Evolutionary conservation across 768 basidiomycete species (phyloP), one percentile per base, ranked within the genome.

Genomic region (Lactarius pseudohatsudake): DNA sequence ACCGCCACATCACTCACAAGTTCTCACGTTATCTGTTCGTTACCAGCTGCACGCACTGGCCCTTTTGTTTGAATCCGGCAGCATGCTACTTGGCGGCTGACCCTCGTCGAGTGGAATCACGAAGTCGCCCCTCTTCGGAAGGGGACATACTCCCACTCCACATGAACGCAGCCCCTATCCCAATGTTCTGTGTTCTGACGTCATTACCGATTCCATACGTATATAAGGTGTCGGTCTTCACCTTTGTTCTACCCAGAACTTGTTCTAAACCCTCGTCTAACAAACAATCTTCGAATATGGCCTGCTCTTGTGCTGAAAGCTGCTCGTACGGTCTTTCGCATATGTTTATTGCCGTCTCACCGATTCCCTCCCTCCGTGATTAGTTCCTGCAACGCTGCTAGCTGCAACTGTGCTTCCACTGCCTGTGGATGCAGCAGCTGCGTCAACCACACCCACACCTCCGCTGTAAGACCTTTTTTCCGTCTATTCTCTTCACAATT

Each of bases 381-480:
- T 45, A 69, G 69, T 30, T 18, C 36, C 20, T 69, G 69, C 54
- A 62, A 62, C 47, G 0, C 59, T 53, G 0, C 67, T 22, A 50
- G 4, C 22, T 69, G 69, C 62, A 2, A 9, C 20, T 69, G 69
- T 45, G 4, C 59, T 18, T 18, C 66, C 41, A 62, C 59, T 11
- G 2, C 55, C 13, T 69, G 69, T 40, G 16, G 26, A 34, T 69
- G 69, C 69, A 9, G n/a, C 32, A 36, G 1, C 62, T 69, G 69
- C 26, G 26, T 41, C 20, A 68, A 68, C 45, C 62, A 68, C 66
- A 26, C 43, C 18, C 67, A 55, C 41, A 8, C 13, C 6, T 3
- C 22, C 30, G 28, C 2, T 32, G 65, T 66, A 28, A 62, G 61
- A 36, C 9, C 11, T 18, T 40, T 20, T 7, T 9, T 10, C 22